Evolutionary conservation across 306 rosid species (phyloP).

Genomic region (Quercus glauca): DNA sequence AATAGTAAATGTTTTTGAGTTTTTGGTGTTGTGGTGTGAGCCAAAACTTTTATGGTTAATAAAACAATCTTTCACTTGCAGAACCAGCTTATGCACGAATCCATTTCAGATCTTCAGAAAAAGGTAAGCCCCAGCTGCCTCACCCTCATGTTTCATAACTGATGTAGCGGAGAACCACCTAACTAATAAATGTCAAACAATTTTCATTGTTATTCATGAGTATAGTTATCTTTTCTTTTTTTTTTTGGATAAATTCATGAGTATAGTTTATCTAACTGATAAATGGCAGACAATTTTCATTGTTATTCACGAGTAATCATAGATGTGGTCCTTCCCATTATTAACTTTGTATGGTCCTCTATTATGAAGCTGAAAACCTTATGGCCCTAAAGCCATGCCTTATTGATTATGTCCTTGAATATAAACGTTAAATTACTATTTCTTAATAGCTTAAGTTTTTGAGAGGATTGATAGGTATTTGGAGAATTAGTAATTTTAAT

Average conservation of each 20-base stretch:
- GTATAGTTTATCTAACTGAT: neutral
- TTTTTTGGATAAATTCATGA: neutral
- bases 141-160: neutral
- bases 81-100: slow-evolving; percentile 83
- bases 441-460: too few species aligned
- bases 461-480: too few species aligned
- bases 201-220: neutral
- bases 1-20: neutral
- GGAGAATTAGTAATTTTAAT: too few species aligned
- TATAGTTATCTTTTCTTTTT: neutral
- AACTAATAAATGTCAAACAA: neutral
- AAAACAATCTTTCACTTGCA: slow-evolving; percentile 28
- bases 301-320: neutral
- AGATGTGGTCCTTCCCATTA: neutral
- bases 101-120: slow-evolving; percentile 76
- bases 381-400: too few species aligned
- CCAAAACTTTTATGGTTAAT: neutral
- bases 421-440: too few species aligned
- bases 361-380: neutral
- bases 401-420: too few species aligned
- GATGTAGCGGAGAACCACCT: neutral
- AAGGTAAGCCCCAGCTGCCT: slow-evolving; percentile 42
- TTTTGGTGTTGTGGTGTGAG: slow-evolving; percentile 1
- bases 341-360: neutral
- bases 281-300: neutral